Conservation (phyloP, 345 rosid genomes). For the Eucalyptus sp. region DNA sequence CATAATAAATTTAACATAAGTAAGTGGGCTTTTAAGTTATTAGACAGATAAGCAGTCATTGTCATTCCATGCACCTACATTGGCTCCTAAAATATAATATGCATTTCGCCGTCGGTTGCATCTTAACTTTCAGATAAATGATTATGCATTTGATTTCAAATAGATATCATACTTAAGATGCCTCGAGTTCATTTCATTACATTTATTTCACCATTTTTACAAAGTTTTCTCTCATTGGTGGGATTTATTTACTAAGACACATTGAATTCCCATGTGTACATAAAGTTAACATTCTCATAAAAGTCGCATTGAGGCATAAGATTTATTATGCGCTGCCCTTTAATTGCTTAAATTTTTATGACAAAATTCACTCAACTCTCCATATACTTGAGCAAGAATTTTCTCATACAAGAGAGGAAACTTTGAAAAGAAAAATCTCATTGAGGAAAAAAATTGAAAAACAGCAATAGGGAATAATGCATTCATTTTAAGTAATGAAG, state of each 20-base stretch:
- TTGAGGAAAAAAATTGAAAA: not conserved
- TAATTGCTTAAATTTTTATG: not conserved
- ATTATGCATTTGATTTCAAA: not conserved
- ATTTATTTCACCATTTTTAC: not conserved
- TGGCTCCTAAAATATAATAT: not conserved
- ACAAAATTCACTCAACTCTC: not conserved
- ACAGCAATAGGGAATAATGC: not conserved
- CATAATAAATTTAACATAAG: not conserved
- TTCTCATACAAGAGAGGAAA: not conserved
- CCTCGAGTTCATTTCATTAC: not conserved
- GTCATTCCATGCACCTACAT: not conserved
- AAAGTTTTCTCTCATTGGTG: not conserved
- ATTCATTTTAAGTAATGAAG: not conserved
- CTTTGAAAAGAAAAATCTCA: not conserved
- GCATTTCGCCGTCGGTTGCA: fast-evolving
- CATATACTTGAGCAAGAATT: not conserved
- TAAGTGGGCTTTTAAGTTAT: not conserved
- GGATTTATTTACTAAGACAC: not conserved
- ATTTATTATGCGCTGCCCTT: not conserved
- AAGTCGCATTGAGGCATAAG: not conserved
- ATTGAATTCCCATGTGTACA: not conserved
- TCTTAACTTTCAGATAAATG: not conserved
- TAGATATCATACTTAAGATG: not conserved
- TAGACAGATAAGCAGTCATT: not conserved
- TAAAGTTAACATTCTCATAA: not conserved